Conservation (phyloP, 371 early-diverging fungal species). For the Sporodiniella umbellata region DNA sequence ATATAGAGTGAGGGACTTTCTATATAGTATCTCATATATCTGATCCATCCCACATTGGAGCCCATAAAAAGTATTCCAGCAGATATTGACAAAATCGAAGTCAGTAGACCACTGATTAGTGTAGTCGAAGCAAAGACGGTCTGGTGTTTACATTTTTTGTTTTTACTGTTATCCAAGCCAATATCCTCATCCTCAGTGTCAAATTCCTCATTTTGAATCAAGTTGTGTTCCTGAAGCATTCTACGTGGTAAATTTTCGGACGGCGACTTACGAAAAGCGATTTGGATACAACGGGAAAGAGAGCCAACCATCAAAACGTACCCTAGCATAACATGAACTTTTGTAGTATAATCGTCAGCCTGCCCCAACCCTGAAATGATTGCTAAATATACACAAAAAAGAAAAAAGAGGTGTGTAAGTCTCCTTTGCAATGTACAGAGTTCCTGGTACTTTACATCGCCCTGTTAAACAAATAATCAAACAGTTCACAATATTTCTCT, state of each 20-base stretch:
- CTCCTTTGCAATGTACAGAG: too few relatives aligned
- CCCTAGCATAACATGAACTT: slow-evolving; percentile 36
- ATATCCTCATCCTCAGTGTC: slow-evolving; percentile 7
- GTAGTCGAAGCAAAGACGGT: slow-evolving; percentile 36
- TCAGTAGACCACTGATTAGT: slow-evolving; percentile 26
- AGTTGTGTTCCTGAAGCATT: slow-evolving; percentile 19
- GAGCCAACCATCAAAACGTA: slow-evolving; percentile 33
- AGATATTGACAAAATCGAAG: slow-evolving; percentile 28
- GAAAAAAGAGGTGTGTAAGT: too few relatives aligned
- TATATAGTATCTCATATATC: slow-evolving; percentile 30
- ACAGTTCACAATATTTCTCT: slow-evolving; percentile 22
- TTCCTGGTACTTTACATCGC: slow-evolving; percentile 18
- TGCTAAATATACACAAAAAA: too few relatives aligned
- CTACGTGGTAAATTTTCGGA: slow-evolving; percentile 36
- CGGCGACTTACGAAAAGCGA: slow-evolving; percentile 42
- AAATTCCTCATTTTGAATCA: slow-evolving; percentile 10
- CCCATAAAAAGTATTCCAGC: slow-evolving; percentile 39
- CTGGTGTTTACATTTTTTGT: slow-evolving; percentile 27
- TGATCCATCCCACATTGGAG: slow-evolving; percentile 35
- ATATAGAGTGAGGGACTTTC: slow-evolving; percentile 34
- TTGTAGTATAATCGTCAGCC: slow-evolving; percentile 24
- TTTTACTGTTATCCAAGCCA: background rate
- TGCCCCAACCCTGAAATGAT: slow-evolving; percentile 18
- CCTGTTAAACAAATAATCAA: slow-evolving; percentile 25
- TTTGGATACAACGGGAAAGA: slow-evolving; percentile 28